These are phyloP conservation scores for Blastocystis sp. DNA, from an alignment of 352 stramenopile genomes.

Conservation along the genomic window DNA sequence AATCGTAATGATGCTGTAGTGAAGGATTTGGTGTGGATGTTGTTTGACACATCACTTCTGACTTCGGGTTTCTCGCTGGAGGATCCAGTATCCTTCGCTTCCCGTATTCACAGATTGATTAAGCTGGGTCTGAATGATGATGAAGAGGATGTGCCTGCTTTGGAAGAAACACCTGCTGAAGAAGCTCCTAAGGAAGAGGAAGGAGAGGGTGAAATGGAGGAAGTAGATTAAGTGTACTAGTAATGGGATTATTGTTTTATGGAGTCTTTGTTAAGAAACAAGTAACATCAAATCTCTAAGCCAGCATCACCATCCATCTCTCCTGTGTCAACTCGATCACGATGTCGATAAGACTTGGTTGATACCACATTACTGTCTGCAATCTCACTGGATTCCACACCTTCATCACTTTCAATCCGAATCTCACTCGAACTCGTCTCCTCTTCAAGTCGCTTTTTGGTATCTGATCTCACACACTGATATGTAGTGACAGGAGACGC, in stretches of 20 bases:
- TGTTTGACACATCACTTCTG: constrained; percentile 97
- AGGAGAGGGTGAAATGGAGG: constrained; percentile 8
- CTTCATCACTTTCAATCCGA: constrained; percentile 51
- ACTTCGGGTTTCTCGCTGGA: constrained; percentile 97
- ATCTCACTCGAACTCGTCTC: constrained; percentile 52
- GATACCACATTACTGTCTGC: neutral
- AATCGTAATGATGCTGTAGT: constrained; percentile 98
- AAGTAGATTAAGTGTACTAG: constrained; percentile 33
- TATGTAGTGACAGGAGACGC: constrained; percentile 22
- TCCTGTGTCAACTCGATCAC: neutral
- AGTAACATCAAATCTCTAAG: constrained; percentile 49
- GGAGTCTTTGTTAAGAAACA: neutral
- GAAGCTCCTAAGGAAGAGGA: constrained; percentile 67
- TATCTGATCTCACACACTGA: neutral
- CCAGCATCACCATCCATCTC: constrained; percentile 53
- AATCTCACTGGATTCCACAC: neutral
- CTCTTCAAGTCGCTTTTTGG: neutral
- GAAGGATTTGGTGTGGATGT: constrained; percentile 97
- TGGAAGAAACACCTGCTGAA: constrained; percentile 87
- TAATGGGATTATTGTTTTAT: neutral
- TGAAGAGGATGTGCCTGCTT: constrained; percentile 80
- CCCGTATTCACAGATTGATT: constrained; percentile 96
- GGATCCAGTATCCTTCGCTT: constrained; percentile 94
- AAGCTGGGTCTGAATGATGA: constrained; percentile 96
- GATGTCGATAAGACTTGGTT: neutral